Evolutionary conservation across 179 eudicot species (phyloP).

Genomic region (Silene coronaria): DNA sequence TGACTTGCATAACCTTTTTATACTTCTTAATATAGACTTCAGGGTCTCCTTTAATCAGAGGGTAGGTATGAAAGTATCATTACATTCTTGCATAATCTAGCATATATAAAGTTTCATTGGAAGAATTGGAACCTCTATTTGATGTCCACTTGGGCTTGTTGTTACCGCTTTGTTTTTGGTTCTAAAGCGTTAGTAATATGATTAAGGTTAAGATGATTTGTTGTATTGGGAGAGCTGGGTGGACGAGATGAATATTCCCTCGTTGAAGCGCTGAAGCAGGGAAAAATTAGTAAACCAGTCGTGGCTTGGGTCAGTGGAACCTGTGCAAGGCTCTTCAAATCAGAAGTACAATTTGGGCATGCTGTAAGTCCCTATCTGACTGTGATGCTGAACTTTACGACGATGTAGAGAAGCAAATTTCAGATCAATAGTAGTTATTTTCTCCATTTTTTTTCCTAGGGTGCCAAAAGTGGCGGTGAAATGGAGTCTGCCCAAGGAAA

Average conservation of each 20-base stretch:
- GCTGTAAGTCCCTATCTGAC: slow-evolving; percentile 53
- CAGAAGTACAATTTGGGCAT: slow-evolving; percentile 99
- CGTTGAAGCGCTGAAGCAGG: slow-evolving; percentile 95
- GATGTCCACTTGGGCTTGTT: background rate
- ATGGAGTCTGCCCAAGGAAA: slow-evolving; percentile 98
- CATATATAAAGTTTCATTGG: background rate
- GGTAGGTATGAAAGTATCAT: too few species aligned
- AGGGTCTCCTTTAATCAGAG: too few species aligned
- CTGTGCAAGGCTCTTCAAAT: slow-evolving; percentile 94
- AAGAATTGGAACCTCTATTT: background rate
- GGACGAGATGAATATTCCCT: slow-evolving; percentile 98
- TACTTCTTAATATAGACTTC: too few species aligned
- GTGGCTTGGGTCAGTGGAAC: slow-evolving; percentile 99
- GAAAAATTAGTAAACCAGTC: slow-evolving; percentile 86
- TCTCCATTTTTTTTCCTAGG: slow-evolving; percentile 42
- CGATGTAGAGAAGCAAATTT: background rate
- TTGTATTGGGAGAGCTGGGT: slow-evolving; percentile 98
- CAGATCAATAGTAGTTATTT: background rate
- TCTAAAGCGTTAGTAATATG: slow-evolving; percentile 1
- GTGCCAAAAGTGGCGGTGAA: slow-evolving; percentile 98
- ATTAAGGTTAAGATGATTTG: slow-evolving; percentile 85
- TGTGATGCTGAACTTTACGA: background rate
- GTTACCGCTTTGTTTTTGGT: slow-evolving; percentile 5
- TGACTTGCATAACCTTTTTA: background rate
- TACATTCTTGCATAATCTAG: too few species aligned